phyloP scores from a whole-genome alignment of 306 rosid species.

The Castanopsis chinensis region DNA sequence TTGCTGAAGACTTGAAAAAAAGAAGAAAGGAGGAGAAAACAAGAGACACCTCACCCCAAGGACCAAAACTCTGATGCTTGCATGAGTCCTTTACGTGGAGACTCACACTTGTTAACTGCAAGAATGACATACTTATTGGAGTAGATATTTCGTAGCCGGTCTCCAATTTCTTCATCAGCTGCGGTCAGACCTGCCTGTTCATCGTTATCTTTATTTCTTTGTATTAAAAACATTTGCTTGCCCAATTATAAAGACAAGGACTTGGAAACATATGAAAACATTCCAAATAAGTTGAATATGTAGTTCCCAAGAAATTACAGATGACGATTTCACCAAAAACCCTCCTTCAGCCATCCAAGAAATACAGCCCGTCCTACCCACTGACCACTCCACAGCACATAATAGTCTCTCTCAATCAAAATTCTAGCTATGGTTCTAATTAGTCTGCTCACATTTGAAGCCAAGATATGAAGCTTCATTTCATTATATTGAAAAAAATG shows the following conservation, averaged over 20 bases:
- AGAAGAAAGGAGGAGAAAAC: not conserved
- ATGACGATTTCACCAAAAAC: no score
- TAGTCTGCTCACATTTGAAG: not conserved
- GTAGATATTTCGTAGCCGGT: conserved; percentile 85
- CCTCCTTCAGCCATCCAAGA: no score
- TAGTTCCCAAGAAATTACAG: no score
- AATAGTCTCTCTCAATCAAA: not conserved
- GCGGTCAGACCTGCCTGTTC: conserved; percentile 90
- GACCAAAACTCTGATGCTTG: conserved; percentile 96
- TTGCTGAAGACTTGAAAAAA: not conserved
- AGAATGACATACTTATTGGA: conserved; percentile 72
- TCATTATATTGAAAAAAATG: no score
- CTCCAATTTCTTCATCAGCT: conserved; percentile 88
- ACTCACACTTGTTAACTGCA: conserved; percentile 96
- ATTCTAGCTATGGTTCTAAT: not conserved
- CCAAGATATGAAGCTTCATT: not conserved
- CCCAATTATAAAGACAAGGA: not conserved
- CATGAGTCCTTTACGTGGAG: conserved; percentile 79
- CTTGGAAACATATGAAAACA: not conserved
- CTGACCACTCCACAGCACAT: not conserved
- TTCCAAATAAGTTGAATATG: not conserved
- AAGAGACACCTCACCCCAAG: conserved; percentile 56
- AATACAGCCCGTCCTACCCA: no score
- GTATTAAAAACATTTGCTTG: conserved; percentile 8
- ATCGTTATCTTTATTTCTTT: conserved; percentile 32